Evolutionary conservation across 1,284 basidiomycete genomes (phyloP).

Genomic region (Heterobasidion occidentale): DNA sequence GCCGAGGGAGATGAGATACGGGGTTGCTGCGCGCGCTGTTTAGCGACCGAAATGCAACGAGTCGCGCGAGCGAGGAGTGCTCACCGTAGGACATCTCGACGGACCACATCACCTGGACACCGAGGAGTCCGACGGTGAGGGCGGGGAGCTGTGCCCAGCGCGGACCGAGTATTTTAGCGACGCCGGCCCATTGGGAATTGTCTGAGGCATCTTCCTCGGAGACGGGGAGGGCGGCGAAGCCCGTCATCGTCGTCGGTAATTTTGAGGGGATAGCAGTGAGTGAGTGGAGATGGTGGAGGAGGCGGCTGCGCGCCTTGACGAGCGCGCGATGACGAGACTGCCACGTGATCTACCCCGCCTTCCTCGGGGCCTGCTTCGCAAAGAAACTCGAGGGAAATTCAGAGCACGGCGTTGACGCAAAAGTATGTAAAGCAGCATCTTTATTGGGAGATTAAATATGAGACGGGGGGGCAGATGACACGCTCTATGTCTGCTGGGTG

Average conservation of each 20-base stretch:
- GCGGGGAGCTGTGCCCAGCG: conserved; percentile 58
- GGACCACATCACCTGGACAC: conserved; percentile 84
- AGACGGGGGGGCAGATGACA: no score
- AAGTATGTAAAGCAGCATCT: no score
- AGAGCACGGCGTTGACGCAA: no score
- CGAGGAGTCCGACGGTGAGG: conserved; percentile 72
- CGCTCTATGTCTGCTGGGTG: no score
- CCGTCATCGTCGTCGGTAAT: conserved; percentile 31
- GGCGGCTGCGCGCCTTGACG: no score
- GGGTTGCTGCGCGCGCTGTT: conserved; percentile 49
- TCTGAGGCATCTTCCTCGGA: conserved; percentile 25
- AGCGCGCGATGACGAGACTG: no score
- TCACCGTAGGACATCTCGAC: conserved; percentile 87
- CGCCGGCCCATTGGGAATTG: conserved; percentile 40
- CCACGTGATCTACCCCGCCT: no score
- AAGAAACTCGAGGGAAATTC: no score
- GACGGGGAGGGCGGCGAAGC: conserved; percentile 32
- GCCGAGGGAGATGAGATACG: conserved; percentile 87
- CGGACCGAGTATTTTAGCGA: conserved; percentile 51
- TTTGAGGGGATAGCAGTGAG: no score
- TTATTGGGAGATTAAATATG: no score
- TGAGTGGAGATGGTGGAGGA: no score
- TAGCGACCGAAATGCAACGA: not conserved
- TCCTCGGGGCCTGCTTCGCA: no score
- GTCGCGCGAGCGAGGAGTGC: conserved; percentile 13